Evolutionary conservation across 2,329 filamentous ascomycete species (phyloP).

Genomic region (Cladosporium sp.): DNA sequence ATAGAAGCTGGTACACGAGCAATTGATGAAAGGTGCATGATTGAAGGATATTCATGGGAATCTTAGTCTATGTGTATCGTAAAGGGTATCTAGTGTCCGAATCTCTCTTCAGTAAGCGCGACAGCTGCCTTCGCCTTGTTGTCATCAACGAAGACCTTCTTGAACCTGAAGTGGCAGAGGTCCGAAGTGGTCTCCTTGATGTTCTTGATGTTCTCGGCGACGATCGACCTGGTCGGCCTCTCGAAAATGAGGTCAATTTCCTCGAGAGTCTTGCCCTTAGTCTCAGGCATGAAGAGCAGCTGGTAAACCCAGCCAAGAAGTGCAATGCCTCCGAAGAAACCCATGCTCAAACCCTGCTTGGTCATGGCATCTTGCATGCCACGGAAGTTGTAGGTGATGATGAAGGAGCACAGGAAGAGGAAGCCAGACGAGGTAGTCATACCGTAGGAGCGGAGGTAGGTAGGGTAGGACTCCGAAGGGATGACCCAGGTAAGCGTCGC

Average conservation of each 20-base stretch:
- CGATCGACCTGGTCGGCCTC: conserved; percentile 59
- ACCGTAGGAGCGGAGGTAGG: conserved; percentile 67
- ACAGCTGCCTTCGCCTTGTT: conserved; percentile 13
- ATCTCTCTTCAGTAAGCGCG: conserved; percentile 8
- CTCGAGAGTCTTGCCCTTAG: conserved; percentile 64
- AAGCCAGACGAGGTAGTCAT: conserved; percentile 68
- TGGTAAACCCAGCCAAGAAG: conserved; percentile 68
- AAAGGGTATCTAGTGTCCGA: conserved; percentile 7
- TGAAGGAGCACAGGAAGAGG: conserved; percentile 67
- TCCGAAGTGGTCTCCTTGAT: conserved; percentile 44
- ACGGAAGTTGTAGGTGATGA: conserved; percentile 72
- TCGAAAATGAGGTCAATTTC: conserved; percentile 67
- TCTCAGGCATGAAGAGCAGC: conserved; percentile 71
- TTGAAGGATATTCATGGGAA: neutral
- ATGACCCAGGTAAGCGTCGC: conserved; percentile 28
- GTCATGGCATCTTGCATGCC: conserved; percentile 67
- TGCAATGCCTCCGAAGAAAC: conserved; percentile 72
- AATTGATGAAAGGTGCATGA: neutral
- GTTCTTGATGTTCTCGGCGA: conserved; percentile 54
- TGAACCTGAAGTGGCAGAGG: conserved; percentile 40
- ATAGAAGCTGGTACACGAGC: neutral
- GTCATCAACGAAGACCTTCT: conserved; percentile 45
- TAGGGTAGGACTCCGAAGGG: conserved; percentile 67
- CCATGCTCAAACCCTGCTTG: conserved; percentile 60
- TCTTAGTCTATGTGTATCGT: conserved; percentile 6